A percentile compares a stretch with the other conserved stretches of the same genome.
Evolutionary conservation across 306 rosid genomes (phyloP).

Genomic region (Pyrus pyrifolia): DNA sequence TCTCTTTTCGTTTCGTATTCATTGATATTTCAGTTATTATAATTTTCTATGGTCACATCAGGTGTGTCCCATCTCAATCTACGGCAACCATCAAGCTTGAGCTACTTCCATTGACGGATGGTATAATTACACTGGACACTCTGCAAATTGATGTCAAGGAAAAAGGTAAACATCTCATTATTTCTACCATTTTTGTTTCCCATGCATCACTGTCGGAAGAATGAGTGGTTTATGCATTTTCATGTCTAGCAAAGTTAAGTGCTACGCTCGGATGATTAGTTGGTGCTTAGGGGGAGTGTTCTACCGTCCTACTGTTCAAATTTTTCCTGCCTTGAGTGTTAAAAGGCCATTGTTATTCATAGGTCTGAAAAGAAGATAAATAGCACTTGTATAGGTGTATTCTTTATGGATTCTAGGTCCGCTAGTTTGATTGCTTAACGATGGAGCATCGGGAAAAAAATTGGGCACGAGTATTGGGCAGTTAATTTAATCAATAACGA

Average conservation of each 20-base stretch:
- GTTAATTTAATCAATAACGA: neutral
- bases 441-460: neutral
- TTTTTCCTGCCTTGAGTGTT: neutral
- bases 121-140: conserved; percentile 78
- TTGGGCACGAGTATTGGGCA: neutral
- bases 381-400: neutral
- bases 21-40: conserved; percentile 11
- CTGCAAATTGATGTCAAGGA: conserved; percentile 81
- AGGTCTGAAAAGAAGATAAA: neutral
- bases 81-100: conserved; percentile 77
- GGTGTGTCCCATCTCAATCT: conserved; percentile 79
- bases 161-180: conserved; percentile 44
- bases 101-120: conserved; percentile 90
- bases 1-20: neutral
- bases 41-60: conserved; percentile 27
- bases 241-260: conserved; percentile 1
- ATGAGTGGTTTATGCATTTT: neutral
- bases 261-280: neutral
- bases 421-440: neutral
- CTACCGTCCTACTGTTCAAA: neutral
- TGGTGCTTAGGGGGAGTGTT: neutral
- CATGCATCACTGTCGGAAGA: neutral
- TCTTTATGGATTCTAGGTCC: neutral
- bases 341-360: neutral
- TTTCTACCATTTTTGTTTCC: neutral